A percentile compares a stretch with the other conserved stretches of the same genome.
Evolutionary conservation across 2,329 filamentous ascomycete species (phyloP).

Genomic region (Aspergillus caelatus): DNA sequence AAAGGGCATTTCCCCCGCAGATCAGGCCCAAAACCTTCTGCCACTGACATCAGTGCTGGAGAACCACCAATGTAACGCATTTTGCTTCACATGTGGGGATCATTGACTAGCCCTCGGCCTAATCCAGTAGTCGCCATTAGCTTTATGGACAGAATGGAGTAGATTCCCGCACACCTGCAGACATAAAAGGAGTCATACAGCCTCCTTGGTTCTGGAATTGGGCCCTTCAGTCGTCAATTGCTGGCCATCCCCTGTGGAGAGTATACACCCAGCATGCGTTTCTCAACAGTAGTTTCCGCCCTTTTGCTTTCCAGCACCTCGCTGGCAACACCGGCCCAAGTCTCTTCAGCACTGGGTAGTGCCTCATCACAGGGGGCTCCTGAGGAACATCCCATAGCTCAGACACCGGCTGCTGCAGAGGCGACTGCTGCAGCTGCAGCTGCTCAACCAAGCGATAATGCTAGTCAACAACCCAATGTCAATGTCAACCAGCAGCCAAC

Average conservation of each 20-base stretch:
- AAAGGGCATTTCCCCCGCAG: conserved; percentile 19
- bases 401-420: conserved; percentile 11
- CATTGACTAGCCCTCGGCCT: conserved; percentile 16
- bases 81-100: conserved; percentile 25
- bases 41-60: conserved; percentile 13
- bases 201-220: conserved; percentile 13
- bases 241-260: conserved; percentile 20
- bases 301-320: conserved; percentile 27
- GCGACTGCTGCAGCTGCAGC: conserved; percentile 9
- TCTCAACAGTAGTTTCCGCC: conserved; percentile 23
- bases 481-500: conserved; percentile 2
- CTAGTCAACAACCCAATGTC: conserved; percentile 9
- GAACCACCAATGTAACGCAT: conserved; percentile 12
- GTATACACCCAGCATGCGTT: conserved; percentile 24
- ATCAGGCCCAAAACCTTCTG: conserved; percentile 6
- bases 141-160: conserved; percentile 14
- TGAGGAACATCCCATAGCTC: conserved; percentile 19
- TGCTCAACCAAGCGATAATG: conserved; percentile 8
- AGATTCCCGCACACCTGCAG: conserved; percentile 12
- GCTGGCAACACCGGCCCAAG: conserved; percentile 24
- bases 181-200: conserved; percentile 21
- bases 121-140: conserved; percentile 4
- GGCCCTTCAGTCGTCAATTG: conserved; percentile 18
- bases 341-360: conserved; percentile 18
- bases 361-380: conserved; percentile 16